A percentile compares a stretch with the other conserved stretches of the same genome.
These are phyloP conservation scores for Diutina catenulata DNA, from an alignment of 1,139 yeast genomes.

Conservation along the genomic window DNA sequence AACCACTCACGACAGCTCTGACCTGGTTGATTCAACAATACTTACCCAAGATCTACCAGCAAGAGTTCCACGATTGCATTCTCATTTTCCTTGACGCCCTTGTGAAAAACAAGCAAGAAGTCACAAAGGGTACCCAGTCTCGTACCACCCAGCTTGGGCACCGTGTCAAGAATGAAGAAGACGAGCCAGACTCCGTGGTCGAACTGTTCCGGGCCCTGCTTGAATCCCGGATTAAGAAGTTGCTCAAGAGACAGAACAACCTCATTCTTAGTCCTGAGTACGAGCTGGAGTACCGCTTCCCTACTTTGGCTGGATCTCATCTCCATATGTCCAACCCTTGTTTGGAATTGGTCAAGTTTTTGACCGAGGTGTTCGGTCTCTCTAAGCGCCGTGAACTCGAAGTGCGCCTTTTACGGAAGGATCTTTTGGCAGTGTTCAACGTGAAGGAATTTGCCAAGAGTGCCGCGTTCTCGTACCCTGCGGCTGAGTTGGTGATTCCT, in stretches of 20 bases:
- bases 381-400: constrained; percentile 59
- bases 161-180: constrained; percentile 30
- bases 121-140: constrained; percentile 21
- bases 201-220: constrained; percentile 52
- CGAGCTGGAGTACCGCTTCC: constrained; percentile 57
- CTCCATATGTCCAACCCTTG: constrained; percentile 56
- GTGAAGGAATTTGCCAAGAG: constrained; percentile 75
- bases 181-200: constrained; percentile 28
- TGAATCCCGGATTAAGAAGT: constrained; percentile 50
- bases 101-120: constrained; percentile 41
- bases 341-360: constrained; percentile 62
- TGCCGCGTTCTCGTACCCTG: constrained; percentile 68
- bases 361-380: constrained; percentile 63
- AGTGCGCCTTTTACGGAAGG: constrained; percentile 64
- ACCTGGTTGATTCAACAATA: constrained; percentile 75
- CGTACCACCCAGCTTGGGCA: constrained; percentile 57
- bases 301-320: constrained; percentile 62
- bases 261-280: constrained; percentile 58
- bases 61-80: constrained; percentile 84
- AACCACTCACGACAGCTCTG: constrained; percentile 46
- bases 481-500: constrained; percentile 53
- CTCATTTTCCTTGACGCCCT: constrained; percentile 64
- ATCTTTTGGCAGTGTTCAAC: constrained; percentile 60
- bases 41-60: constrained; percentile 63
- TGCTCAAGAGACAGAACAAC: constrained; percentile 60